phyloP scores from a whole-genome alignment of 495 filamentous ascomycete species.

The Aspergillus carlsbadensis region DNA sequence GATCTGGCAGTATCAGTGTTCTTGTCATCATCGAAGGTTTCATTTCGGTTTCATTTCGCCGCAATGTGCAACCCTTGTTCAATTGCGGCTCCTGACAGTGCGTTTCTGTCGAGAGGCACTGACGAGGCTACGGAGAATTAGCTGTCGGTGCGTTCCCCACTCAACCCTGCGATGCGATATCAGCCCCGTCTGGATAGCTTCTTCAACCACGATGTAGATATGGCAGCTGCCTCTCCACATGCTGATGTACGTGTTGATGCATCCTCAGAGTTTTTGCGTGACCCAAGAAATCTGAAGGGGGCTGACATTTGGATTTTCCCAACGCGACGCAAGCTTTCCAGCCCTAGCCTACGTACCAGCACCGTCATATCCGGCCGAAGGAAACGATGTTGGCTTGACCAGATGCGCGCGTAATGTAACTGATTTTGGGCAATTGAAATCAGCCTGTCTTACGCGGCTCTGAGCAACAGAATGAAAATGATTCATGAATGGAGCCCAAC shows the following conservation, averaged over 20 bases:
- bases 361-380: slow-evolving; percentile 5
- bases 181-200: neutral
- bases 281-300: neutral
- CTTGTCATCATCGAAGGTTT: neutral
- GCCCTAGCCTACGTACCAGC: slow-evolving; percentile 10
- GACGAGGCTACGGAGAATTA: neutral
- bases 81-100: neutral
- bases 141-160: slow-evolving; percentile 4
- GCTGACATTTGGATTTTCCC: slow-evolving; percentile 1
- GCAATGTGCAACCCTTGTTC: neutral
- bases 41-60: neutral
- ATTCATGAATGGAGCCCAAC: slow-evolving; percentile 16
- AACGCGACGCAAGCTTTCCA: slow-evolving; percentile 21
- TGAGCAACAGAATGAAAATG: slow-evolving; percentile 18
- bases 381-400: neutral
- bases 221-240: slow-evolving; percentile 12
- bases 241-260: slow-evolving; percentile 19
- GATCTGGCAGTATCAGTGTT: neutral
- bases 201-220: no score
- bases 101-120: neutral
- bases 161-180: neutral
- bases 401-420: neutral
- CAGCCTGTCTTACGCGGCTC: slow-evolving; percentile 29
- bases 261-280: slow-evolving; percentile 17
- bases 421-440: neutral